Base-by-base conservation (phyloP, 225 moss, liverwort and hornwort species). In the Marchantia polymorpha region DNA sequence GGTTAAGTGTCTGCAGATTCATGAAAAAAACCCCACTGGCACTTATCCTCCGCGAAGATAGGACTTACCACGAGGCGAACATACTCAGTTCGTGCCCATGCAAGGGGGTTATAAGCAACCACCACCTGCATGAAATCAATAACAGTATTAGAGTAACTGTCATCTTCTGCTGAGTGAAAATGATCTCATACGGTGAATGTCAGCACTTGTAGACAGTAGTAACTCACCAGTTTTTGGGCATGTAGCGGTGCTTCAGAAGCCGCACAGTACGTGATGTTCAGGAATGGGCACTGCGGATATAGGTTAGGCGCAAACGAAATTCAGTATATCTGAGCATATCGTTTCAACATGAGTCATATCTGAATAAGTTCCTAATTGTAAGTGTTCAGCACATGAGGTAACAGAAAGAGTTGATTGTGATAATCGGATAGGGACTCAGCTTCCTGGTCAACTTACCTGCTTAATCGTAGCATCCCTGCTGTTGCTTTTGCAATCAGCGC, bases 261-360 rank as follows among this genome's bases (percentile, higher is more conserved):
- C 5, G 85, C 77, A 77, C 88, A 88, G 70, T 77, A 88, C 19
- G 82, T 75, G 66, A 88, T 77, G 46, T 88, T 88, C 69, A 88
- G 76, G 10, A 61, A 48, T 47, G 64, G 69, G 67, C 88, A 88
- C 52, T 88, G 83, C 17, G 22, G 12, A 52, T 16, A 49, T 17
- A 13, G 59, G 19, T 56, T 0, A 58, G 0, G 55, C 16, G 53
- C 22, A 39, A 5, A 48, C 47, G 1, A 47, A 19, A 61, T 9
- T 76, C 53, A 3, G 76, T 17, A 65, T 8, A 29, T 65, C 27
- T 39, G 14, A 65, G 26, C 65, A 29, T 26, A 26, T 65, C 11
- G 19, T 12, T 65, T 29, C 27, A 65, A 12, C 17, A 20, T 65
- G 65, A 29, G 27, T 9, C 65, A 19, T 29, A 11, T 65, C 12